Conservation (phyloP, 441 rosid species). For the Erodium texanum region DNA sequence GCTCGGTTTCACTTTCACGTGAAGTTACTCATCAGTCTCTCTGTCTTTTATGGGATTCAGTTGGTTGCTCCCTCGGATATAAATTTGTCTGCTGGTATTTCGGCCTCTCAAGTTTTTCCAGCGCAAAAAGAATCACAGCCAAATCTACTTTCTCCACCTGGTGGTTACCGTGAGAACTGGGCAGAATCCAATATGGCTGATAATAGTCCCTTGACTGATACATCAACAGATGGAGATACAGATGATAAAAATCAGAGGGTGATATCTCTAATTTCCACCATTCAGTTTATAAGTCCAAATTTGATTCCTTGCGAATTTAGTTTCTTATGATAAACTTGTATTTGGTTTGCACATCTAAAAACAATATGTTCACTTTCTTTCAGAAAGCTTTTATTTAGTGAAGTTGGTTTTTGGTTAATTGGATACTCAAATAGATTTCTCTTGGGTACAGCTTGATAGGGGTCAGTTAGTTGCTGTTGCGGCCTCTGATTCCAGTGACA, state of each 20-base stretch:
- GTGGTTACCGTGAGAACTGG: conserved; percentile 46
- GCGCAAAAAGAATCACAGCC: conserved; percentile 36
- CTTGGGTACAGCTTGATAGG: conserved; percentile 51
- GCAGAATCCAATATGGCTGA: conserved; percentile 57
- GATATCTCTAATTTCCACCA: conserved; percentile 24
- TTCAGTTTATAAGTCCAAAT: neutral
- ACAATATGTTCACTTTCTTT: neutral
- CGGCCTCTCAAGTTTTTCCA: conserved; percentile 30
- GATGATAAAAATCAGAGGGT: conserved; percentile 75
- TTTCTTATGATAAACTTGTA: neutral
- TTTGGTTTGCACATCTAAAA: neutral
- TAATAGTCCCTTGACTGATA: conserved; percentile 70
- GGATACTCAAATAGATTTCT: conserved; percentile 15
- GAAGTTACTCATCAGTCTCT: conserved; percentile 16
- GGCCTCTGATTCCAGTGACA: conserved; percentile 56
- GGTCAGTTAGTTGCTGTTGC: conserved; percentile 25
- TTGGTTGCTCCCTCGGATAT: conserved; percentile 32
- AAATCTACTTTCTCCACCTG: conserved; percentile 34
- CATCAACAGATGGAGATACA: conserved; percentile 64
- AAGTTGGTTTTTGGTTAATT: neutral
- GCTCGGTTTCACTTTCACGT: neutral
- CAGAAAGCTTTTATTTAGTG: neutral
- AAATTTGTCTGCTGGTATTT: conserved; percentile 28
- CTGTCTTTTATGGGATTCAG: conserved; percentile 17
- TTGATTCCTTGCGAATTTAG: neutral